Percentiles rank a stretch among this genome's conserved stretches.
Conservation (phyloP, 2,329 filamentous ascomycete species). For the Xylariaceae sp. region DNA sequence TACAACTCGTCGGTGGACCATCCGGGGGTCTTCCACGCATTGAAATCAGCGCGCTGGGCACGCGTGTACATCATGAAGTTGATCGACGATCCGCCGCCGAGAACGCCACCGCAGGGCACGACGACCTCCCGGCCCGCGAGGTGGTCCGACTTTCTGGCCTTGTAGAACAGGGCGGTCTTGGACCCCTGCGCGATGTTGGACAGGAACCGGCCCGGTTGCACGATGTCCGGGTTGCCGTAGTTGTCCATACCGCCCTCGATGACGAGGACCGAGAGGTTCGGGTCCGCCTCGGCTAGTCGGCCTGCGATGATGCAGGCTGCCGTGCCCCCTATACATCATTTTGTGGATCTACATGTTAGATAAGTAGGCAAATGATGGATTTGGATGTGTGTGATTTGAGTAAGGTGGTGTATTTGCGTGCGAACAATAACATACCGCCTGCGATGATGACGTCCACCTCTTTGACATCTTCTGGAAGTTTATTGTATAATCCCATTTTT, state of each 20-base stretch:
- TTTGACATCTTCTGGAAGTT: constrained; percentile 15
- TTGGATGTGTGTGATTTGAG: too few relatives aligned
- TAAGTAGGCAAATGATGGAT: too few relatives aligned
- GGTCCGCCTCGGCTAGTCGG: constrained; percentile 19
- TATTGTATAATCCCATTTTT: constrained; percentile 26
- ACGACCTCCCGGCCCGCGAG: constrained; percentile 41
- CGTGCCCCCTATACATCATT: constrained; percentile 16
- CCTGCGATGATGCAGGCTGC: constrained; percentile 19
- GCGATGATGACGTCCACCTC: constrained; percentile 29
- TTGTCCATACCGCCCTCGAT: constrained; percentile 19
- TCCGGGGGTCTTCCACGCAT: constrained; percentile 28
- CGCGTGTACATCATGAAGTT: constrained; percentile 43
- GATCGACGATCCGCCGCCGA: constrained; percentile 50
- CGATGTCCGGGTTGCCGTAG: constrained; percentile 10
- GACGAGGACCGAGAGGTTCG: constrained; percentile 19
- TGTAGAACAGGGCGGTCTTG: constrained; percentile 44
- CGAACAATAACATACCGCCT: constrained; percentile 27
- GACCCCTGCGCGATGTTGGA: constrained; percentile 41
- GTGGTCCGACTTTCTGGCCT: constrained; percentile 29
- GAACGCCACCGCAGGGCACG: constrained; percentile 37
- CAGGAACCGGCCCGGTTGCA: constrained; percentile 45
- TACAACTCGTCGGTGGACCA: constrained; percentile 34
- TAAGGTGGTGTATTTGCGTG: too few relatives aligned
- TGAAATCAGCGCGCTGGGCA: constrained; percentile 31
- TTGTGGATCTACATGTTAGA: too few relatives aligned